phyloP scores from a whole-genome alignment of 2,329 filamentous ascomycete genomes.

The Ceratocystis colombiana region DNA sequence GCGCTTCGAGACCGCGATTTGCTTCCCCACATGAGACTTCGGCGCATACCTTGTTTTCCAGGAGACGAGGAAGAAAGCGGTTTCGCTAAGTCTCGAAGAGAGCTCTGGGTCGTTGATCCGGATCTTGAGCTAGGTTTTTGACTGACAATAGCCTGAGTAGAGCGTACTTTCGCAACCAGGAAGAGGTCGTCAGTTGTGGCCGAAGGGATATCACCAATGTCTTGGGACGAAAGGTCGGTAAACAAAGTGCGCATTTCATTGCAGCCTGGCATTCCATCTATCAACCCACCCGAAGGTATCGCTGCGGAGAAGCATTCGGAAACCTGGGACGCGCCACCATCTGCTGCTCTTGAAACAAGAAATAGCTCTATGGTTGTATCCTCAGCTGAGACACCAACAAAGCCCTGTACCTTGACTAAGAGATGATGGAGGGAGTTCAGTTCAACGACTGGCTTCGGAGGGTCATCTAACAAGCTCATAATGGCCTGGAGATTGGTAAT shows the following conservation, averaged over 20 bases:
- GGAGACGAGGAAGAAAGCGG: constrained; percentile 36
- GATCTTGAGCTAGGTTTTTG: constrained; percentile 44
- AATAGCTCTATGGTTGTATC: constrained; percentile 67
- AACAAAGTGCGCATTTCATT: constrained; percentile 75
- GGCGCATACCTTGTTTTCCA: constrained; percentile 46
- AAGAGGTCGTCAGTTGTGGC: constrained; percentile 66
- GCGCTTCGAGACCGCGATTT: constrained; percentile 41
- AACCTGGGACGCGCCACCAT: constrained; percentile 53
- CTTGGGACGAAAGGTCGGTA: constrained; percentile 68
- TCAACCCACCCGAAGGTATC: constrained; percentile 61
- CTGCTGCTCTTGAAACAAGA: constrained; percentile 61
- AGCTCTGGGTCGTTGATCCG: constrained; percentile 37
- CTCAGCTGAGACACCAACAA: constrained; percentile 66
- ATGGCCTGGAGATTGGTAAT: constrained; percentile 84
- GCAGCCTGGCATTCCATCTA: constrained; percentile 53
- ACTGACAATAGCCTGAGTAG: constrained; percentile 41
- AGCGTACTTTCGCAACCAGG: constrained; percentile 70
- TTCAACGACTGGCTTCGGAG: constrained; percentile 58
- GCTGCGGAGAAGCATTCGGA: constrained; percentile 78
- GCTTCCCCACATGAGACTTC: constrained; percentile 61
- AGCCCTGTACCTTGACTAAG: constrained; percentile 71
- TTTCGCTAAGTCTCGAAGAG: constrained; percentile 38
- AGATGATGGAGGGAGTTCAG: constrained; percentile 67
- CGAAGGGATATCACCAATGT: constrained; percentile 53
- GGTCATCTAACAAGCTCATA: constrained; percentile 85